Evolutionary conservation across 2,329 filamentous ascomycete genomes (phyloP), one percentile per base, ranked within the genome.

Genomic region (Orbilia blumenaviensis): DNA sequence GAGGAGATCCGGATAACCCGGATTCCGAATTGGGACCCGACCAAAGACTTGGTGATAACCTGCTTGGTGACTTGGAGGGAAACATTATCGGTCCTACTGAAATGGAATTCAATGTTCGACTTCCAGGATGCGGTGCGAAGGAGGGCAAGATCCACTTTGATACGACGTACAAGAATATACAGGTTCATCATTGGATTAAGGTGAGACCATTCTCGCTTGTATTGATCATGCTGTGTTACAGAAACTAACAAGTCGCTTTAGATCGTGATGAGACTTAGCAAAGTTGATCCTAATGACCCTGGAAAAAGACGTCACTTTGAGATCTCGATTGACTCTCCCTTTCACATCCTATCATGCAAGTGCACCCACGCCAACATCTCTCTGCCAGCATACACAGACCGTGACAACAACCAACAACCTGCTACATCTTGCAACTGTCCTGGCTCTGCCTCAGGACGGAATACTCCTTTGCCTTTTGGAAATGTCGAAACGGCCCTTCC

Each of bases 171-270:
- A 91, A 93, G 81, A 96, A 96, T 78, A 94, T 96, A 62, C 92
- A 95, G 80, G 93, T 97, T 64, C 93, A 92, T 82, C 94, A 97
- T 82, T 97, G 93, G 93, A 96, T 97, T 83, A 97, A 97, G 88
- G 92, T 93, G 84, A 78, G 86, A 81, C 34, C 50, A 58, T 54
- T n/a, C 46, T 46, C 46, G 16, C 14, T 14, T 21, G 8, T 14
- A 7, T 29, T 29, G n/a, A 60, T 32, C 48, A 41, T n/a, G 7
- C 50, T 21, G 10, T 54, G 36, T 16, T 50, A 16, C 60, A 66
- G 62, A 12, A 54, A 23, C 38, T 80, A 69, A 80, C 61, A n/a
- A 50, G 25, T 38, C 6, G 50, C 23, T 25, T 77, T 38, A 94
- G 92, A 93, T 97, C 81, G 93, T 97, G 77, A 92, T 97, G 89